Evolutionary conservation across 176 grass and related monocot species (phyloP), one percentile per base, ranked within the genome.

Genomic region (Aegilops bicornis): DNA sequence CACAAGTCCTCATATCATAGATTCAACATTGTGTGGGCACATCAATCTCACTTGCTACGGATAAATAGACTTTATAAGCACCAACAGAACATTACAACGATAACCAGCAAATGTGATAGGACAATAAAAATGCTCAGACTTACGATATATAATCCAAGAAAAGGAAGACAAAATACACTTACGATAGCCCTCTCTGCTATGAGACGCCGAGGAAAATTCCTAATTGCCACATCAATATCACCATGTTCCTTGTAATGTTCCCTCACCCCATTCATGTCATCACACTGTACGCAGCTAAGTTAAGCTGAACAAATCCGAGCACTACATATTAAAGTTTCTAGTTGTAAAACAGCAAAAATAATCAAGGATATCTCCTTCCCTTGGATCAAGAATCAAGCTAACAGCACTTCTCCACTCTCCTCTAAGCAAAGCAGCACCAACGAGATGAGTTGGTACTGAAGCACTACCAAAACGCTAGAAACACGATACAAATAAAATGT

Each of bases 401-500:
- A 93, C 90, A 94, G 91, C 89, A 92, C 7, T 69, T 81, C 90
- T 94, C 96, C 96, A 98, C 59, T 98, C 96, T 89, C 96, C 96
- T 92, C 78, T 92, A 79, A 98, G 93, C 84, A 98, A 91, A 89
- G 89, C 81, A 83, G 88, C 96, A 59, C 96, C 96, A 92, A 98
- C 64, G 83, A 95, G 82, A 66, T 98, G 96, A 71, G 86, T 95
- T 86, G 93, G 90, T 82, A 95, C 86, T 78, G 96, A 95, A 94
- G 91, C 86, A 79, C 90, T 98, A 84, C 96, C 96, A 88, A 98
- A 98, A 76, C 93, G 93, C 96, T 98, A 81, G 40, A 33, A 87
- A 84, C 37, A 84, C 42, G 75, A 83, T 30, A 43, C 22, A 87
- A 82, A 36, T 7, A 47, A 47, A 78, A 65, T 47, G 29, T 13